phyloP scores from a whole-genome alignment of 1,284 basidiomycete genomes.

The Fomitopsis betulina region DNA sequence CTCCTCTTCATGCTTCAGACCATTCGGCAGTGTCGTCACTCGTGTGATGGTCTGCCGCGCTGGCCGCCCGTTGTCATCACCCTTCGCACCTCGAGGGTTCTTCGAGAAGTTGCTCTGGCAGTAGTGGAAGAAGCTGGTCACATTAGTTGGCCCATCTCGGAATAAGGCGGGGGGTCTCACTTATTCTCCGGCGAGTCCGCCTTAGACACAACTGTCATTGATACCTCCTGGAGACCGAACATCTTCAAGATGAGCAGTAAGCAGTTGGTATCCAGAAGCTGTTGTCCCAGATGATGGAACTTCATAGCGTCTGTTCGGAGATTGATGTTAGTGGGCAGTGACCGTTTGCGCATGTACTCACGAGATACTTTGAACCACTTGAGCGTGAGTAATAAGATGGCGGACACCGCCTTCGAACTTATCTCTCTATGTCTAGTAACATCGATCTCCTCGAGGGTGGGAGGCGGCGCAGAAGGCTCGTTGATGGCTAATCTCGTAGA shows the following conservation, averaged over 20 bases:
- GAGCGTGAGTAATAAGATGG: slow-evolving; percentile 84
- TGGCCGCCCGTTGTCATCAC: slow-evolving; percentile 54
- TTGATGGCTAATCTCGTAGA: slow-evolving; percentile 43
- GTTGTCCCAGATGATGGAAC: slow-evolving; percentile 94
- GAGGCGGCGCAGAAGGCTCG: slow-evolving; percentile 63
- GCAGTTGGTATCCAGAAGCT: slow-evolving; percentile 94
- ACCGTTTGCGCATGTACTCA: slow-evolving; percentile 36
- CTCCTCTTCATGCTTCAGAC: slow-evolving; percentile 75
- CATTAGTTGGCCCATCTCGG: slow-evolving; percentile 8
- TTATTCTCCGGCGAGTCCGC: slow-evolving; percentile 88
- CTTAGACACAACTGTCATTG: slow-evolving; percentile 78
- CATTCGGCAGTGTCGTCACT: slow-evolving; percentile 57
- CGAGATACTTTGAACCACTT: slow-evolving; percentile 99
- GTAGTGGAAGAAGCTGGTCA: slow-evolving; percentile 88
- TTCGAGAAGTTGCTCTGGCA: slow-evolving; percentile 76
- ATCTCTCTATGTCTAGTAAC: slow-evolving; percentile 96
- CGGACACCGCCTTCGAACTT: slow-evolving; percentile 95
- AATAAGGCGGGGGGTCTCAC: slow-evolving; percentile 39
- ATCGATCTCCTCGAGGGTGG: slow-evolving; percentile 92
- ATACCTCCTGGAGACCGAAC: slow-evolving; percentile 94
- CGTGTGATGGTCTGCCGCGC: slow-evolving; percentile 54
- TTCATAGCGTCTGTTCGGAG: slow-evolving; percentile 85
- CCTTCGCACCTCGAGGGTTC: slow-evolving; percentile 46
- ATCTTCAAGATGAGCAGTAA: slow-evolving; percentile 94
- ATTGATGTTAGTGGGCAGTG: slow-evolving; percentile 6